phyloP scores from a whole-genome alignment of 1,139 yeast genomes.

The Yamadazyma blattariae region DNA sequence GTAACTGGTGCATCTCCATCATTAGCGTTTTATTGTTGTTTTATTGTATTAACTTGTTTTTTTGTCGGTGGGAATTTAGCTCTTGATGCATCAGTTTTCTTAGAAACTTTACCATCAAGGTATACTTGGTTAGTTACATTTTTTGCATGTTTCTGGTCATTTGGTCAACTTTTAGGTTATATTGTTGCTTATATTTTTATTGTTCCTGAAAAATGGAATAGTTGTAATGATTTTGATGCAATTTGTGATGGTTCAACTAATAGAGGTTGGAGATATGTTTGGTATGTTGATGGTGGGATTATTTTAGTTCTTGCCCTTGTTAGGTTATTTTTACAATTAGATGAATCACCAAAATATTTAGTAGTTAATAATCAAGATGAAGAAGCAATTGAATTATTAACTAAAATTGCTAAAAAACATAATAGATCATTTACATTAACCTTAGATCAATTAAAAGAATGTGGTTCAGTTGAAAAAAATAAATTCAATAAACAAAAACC shows the following conservation, averaged over 20 bases:
- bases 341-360: slow-evolving; percentile 36
- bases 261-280: slow-evolving; percentile 37
- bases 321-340: slow-evolving; percentile 25
- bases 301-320: slow-evolving; percentile 27
- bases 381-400: slow-evolving; percentile 29
- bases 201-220: slow-evolving; percentile 21
- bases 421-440: slow-evolving; percentile 28
- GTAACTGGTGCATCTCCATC: slow-evolving; percentile 28
- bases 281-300: slow-evolving; percentile 31
- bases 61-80: slow-evolving; percentile 32
- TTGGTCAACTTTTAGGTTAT: slow-evolving; percentile 33
- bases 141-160: slow-evolving; percentile 37
- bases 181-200: slow-evolving; percentile 32
- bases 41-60: slow-evolving; percentile 22
- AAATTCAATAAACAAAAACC: slow-evolving; percentile 17
- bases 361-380: slow-evolving; percentile 32
- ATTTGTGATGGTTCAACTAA: slow-evolving; percentile 29
- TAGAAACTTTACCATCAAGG: slow-evolving; percentile 24
- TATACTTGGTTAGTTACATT: slow-evolving; percentile 22
- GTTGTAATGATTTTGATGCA: slow-evolving; percentile 20
- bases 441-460: slow-evolving; percentile 23
- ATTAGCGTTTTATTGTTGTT: slow-evolving; percentile 26
- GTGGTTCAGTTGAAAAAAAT: slow-evolving; percentile 24
- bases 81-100: slow-evolving; percentile 26
- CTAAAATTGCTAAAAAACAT: slow-evolving; percentile 27